Percentiles rank a stretch among this genome's conserved stretches.
Conservation (phyloP, 257 asterid species). For the Nicotiana knightiana region DNA sequence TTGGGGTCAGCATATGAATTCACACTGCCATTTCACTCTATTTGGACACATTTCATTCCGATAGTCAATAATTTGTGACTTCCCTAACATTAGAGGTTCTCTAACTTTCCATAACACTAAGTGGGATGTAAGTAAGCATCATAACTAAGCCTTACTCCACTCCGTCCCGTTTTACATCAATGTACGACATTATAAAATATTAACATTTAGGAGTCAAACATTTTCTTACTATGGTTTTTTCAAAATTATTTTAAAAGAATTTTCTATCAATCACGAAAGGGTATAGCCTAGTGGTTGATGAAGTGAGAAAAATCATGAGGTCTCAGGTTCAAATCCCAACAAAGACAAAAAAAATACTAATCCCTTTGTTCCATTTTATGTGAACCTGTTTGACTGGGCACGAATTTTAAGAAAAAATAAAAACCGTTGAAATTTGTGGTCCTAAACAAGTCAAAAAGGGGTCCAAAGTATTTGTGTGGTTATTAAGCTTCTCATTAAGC, state of each 20-base stretch:
- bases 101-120: not conserved
- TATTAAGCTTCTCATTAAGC: too few species aligned
- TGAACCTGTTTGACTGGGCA: too few species aligned
- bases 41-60: not conserved
- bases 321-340: too few species aligned
- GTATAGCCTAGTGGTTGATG: too few species aligned
- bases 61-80: not conserved
- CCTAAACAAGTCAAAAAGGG: too few species aligned
- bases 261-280: not conserved
- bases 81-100: not conserved
- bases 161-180: not conserved
- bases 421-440: too few species aligned
- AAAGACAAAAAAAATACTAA: too few species aligned
- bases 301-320: too few species aligned
- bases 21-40: not conserved
- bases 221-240: not conserved
- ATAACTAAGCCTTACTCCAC: not conserved
- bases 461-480: too few species aligned
- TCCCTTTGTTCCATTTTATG: too few species aligned
- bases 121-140: not conserved
- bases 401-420: too few species aligned
- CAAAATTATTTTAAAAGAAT: not conserved
- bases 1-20: not conserved
- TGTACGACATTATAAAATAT: not conserved
- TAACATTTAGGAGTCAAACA: not conserved